These are phyloP conservation scores for Eucalyptus paniculata DNA, from an alignment of 345 rosid species.

Conservation along the genomic window DNA sequence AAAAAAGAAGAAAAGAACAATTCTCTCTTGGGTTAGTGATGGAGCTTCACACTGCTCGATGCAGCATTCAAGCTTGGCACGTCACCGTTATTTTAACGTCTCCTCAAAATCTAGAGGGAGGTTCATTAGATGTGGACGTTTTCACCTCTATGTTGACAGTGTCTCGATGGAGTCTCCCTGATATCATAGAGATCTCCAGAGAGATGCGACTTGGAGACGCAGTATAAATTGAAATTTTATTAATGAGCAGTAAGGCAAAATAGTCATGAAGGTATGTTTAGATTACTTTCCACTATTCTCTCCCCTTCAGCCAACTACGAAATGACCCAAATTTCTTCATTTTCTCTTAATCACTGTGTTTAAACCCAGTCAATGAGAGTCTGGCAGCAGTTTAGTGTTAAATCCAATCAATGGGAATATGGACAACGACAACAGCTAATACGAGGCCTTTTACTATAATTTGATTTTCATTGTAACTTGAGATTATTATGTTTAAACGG, in stretches of 20 bases:
- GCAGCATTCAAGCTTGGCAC: neutral
- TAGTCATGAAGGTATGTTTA: neutral
- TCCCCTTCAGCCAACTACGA: neutral
- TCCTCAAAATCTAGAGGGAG: neutral
- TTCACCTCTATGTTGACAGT: neutral
- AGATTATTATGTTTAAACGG: neutral
- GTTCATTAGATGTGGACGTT: neutral
- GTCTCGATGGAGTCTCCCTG: neutral
- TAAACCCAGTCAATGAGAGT: neutral
- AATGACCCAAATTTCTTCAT: neutral
- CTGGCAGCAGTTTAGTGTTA: neutral
- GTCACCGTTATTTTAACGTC: neutral
- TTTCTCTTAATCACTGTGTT: neutral
- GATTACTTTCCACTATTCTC: neutral
- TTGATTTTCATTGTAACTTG: neutral
- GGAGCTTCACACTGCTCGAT: neutral
- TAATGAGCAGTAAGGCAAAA: neutral
- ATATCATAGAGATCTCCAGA: neutral
- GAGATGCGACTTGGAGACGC: neutral
- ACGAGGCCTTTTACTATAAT: neutral
- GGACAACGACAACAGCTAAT: neutral
- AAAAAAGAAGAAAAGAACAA: neutral
- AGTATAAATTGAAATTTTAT: neutral
- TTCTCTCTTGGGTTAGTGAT: neutral
- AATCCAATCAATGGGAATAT: neutral